Evolutionary conservation across 441 rosid species (phyloP), one percentile per base, ranked within the genome.

Genomic region (Adansonia madagascariensis): DNA sequence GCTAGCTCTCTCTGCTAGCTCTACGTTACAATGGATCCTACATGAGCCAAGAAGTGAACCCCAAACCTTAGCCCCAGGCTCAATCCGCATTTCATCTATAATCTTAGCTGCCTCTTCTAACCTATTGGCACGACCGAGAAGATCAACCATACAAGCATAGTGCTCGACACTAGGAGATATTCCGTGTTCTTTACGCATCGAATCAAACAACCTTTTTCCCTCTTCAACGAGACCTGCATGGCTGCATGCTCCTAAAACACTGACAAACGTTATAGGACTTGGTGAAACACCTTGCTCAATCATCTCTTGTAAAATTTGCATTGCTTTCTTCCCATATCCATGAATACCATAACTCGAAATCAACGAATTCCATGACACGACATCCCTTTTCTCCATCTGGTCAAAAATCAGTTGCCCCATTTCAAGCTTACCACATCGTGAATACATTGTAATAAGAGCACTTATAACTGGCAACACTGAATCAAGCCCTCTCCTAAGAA

Each of bases 91-190:
- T 10, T 86, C 89, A 61, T 82, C 86, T 41, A 91, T 84, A 39
- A 91, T 80, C 82, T 81, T 85, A 69, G 86, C 85, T 27, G 95
- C 95, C 75, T 88, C 95, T 24, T 87, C 90, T 80, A 91, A 80
- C 82, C 82, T 79, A 84, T 89, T 89, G 35, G 95, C 92, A 64
- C 95, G 85, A 39, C 95, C 95, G 46, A 89, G 89, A 71, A 91
- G 89, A 82, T 89, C 95, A 55, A 91, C 95, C 95, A 89, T 88
- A 83, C 92, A 86, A 77, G 95, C 92, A 76, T 91, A 91, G 80
- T 91, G 95, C 84, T 89, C 91, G 20, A 85, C 86, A 4, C 82
- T 85, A 72, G 95, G 91, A 62, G 67, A 47, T 35, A 89, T 85
- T 77, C 86, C 79, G 22, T 89, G 89, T 49, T 84, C 87, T 82